Base-by-base conservation (phyloP, 192 early-diverging fungal species). In the Backusella morwellensis region DNA sequence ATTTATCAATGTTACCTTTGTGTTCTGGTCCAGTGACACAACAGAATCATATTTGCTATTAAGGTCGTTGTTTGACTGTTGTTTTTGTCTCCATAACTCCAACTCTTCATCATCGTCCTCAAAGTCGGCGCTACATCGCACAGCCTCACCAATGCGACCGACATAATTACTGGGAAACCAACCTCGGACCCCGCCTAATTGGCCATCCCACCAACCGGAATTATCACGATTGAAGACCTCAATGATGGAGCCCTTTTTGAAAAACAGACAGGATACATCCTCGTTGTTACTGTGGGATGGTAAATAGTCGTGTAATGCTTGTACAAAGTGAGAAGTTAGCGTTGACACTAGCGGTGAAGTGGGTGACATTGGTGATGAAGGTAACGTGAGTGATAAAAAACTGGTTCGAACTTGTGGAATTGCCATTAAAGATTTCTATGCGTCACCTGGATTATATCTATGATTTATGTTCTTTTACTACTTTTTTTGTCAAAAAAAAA, bases 141-240 rank as follows among this genome's bases (percentile, higher is more conserved):
- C 47, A 0, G 85, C 88, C 29, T 88, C 84, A 0, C 86, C 85
- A 14, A 92, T 72, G 50, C 84, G 84, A 77, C 88, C 86, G 35
- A 96, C 93, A 86, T 95, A 95, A 86, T 95, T 96, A 38, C 91
- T 92, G 6, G 95, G 95, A 83, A 97, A 97, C 94, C 95, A 94
- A 23, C 98, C 98, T 67, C 96, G 89, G 74, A 90, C 82, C 56
- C 87, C 92, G 36, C 87, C 86, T 76, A 88, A 91, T 47, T 92
- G 71, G 19, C 98, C 98, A 77, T 97, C 96, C 98, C 98, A 99
- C 98, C 97, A 99, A 9, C 97, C 97, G 0, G 95, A 95, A 76
- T 94, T 92, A 38, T 97, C 91, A 72, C 92, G 91, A 7, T 91
- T 93, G n/a, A 96, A 85, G 3, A 99, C 97, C 80, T 96, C 91